A percentile compares a stretch with the other conserved stretches of the same genome.
These are phyloP conservation scores for Hortiboletus campestris DNA, from an alignment of 768 basidiomycete species.

Conservation along the genomic window DNA sequence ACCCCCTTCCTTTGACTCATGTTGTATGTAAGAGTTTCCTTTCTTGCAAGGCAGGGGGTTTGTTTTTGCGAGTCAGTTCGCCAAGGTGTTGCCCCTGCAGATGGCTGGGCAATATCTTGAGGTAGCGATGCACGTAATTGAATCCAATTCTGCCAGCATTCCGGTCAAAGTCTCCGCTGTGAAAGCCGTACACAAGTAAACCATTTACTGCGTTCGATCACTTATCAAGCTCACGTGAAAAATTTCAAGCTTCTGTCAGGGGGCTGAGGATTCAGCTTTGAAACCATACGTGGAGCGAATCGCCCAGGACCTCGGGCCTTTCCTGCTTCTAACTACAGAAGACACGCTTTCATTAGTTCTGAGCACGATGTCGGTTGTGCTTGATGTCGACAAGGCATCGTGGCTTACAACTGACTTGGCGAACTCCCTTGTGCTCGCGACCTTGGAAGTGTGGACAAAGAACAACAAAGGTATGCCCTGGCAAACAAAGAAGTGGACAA, in stretches of 20 bases:
- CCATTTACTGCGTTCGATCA: background rate
- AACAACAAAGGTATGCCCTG: conserved; percentile 70
- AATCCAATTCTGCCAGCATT: conserved; percentile 65
- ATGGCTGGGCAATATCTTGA: conserved; percentile 85
- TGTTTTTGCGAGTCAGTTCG: conserved; percentile 90
- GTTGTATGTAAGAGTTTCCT: conserved; percentile 57
- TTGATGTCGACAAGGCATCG: conserved; percentile 67
- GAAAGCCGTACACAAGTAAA: conserved; percentile 89
- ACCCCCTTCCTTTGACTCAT: background rate
- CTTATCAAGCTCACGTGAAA: conserved; percentile 4
- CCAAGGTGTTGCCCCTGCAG: conserved; percentile 65
- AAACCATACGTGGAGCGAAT: conserved; percentile 69
- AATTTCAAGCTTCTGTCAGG: conserved; percentile 63
- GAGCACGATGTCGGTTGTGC: conserved; percentile 77
- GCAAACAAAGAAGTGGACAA: background rate
- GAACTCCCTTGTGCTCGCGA: conserved; percentile 58
- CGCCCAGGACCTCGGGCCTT: conserved; percentile 78
- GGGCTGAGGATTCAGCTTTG: conserved; percentile 54
- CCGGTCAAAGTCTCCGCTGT: conserved; percentile 94
- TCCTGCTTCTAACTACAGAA: conserved; percentile 75
- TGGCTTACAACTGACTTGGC: conserved; percentile 74
- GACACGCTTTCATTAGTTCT: conserved; percentile 87
- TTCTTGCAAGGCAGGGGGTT: conserved; percentile 96
- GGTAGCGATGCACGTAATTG: conserved; percentile 83
- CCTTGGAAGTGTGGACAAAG: conserved; percentile 81